Evolutionary conservation across 768 basidiomycete genomes (phyloP).

Genomic region (Pleurotus giganteus): DNA sequence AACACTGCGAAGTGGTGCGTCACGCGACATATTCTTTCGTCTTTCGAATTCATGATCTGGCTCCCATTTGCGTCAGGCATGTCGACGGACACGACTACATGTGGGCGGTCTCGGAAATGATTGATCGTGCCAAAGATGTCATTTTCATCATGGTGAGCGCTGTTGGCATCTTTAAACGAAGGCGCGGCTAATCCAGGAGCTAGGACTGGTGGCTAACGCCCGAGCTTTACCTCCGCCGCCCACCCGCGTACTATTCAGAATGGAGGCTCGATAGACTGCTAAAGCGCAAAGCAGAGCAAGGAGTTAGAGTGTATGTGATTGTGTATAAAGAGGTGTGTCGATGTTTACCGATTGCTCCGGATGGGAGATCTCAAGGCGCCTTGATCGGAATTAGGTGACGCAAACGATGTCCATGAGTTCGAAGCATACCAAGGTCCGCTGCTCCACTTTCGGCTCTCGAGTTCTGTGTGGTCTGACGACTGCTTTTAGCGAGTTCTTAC

Average conservation of each 20-base stretch:
- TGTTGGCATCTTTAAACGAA: background rate
- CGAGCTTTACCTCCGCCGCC: slow-evolving; percentile 91
- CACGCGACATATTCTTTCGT: background rate
- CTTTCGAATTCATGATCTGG: background rate
- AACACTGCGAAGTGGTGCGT: slow-evolving; percentile 78
- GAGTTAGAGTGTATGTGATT: slow-evolving; percentile 87
- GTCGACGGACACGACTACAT: slow-evolving; percentile 97
- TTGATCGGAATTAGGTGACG: slow-evolving; percentile 53
- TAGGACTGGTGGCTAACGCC: slow-evolving; percentile 95
- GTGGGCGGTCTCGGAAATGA: slow-evolving; percentile 88
- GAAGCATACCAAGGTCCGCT: slow-evolving; percentile 69
- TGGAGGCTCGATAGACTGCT: slow-evolving; percentile 88
- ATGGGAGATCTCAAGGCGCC: background rate
- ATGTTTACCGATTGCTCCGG: background rate
- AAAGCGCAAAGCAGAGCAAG: slow-evolving; percentile 85
- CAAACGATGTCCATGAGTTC: slow-evolving; percentile 91
- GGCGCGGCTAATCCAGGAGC: background rate
- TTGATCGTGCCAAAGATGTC: slow-evolving; percentile 76
- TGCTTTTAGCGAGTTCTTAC: slow-evolving; percentile 52
- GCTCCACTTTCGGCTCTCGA: background rate
- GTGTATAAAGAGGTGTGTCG: slow-evolving; percentile 88
- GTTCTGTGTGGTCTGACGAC: background rate
- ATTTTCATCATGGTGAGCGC: slow-evolving; percentile 80
- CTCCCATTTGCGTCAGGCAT: slow-evolving; percentile 46
- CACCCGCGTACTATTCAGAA: slow-evolving; percentile 79